Evolutionary conservation across 345 rosid genomes (phyloP).

Genomic region (Ceriops decandra): DNA sequence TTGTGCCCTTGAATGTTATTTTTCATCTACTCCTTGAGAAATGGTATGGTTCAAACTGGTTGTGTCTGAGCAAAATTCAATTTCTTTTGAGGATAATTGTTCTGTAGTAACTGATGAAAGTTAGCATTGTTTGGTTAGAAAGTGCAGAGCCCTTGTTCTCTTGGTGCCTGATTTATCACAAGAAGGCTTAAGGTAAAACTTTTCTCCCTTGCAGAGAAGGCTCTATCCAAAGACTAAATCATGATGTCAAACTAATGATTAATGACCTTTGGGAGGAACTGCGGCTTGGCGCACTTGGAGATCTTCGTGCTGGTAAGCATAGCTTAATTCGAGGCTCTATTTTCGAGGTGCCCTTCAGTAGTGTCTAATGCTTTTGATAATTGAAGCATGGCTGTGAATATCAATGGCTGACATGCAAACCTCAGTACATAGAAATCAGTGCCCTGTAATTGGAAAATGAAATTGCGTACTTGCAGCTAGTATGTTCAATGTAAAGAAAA

Average conservation of each 20-base stretch:
- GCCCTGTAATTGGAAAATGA: slow-evolving; percentile 11
- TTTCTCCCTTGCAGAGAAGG: slow-evolving; percentile 52
- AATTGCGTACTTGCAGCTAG: background rate
- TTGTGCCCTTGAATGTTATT: too few relatives aligned
- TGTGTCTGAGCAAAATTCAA: too few relatives aligned
- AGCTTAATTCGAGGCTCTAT: background rate
- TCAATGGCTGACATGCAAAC: slow-evolving; percentile 4
- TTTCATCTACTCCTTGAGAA: too few relatives aligned
- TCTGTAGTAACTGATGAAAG: too few relatives aligned
- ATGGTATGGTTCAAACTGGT: too few relatives aligned
- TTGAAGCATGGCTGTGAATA: background rate
- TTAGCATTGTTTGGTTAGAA: too few relatives aligned
- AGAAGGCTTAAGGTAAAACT: slow-evolving; percentile 7
- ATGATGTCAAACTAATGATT: slow-evolving; percentile 89
- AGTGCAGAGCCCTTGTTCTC: too few relatives aligned
- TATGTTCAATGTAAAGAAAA: background rate
- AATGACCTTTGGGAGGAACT: slow-evolving; percentile 94
- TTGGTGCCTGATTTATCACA: background rate
- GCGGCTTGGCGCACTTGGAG: slow-evolving; percentile 93
- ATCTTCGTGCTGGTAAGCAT: slow-evolving; percentile 74
- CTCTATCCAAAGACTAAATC: slow-evolving; percentile 72
- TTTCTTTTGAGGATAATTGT: too few relatives aligned
- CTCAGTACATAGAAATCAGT: background rate
- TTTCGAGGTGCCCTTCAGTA: too few relatives aligned
- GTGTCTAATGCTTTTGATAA: background rate